Conservation (phyloP, 2,329 filamentous ascomycete genomes). For the Fusarium secorum region DNA sequence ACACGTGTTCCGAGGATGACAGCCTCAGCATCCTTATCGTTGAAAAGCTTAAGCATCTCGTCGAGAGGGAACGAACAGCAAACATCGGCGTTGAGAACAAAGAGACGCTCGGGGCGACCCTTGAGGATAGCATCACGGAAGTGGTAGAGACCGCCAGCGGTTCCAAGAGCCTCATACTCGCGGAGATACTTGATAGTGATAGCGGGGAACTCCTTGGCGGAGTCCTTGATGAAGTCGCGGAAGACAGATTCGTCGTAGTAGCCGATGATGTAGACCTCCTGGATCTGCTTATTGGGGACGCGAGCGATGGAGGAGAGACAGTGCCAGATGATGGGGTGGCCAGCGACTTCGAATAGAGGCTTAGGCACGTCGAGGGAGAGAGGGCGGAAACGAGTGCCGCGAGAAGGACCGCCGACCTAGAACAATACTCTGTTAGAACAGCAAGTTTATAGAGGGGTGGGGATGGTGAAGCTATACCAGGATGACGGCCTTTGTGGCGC, state of each 20-base stretch:
- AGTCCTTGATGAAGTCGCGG: conserved; percentile 97
- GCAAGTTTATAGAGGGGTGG: neutral
- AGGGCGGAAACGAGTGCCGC: conserved; percentile 94
- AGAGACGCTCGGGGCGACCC: conserved; percentile 91
- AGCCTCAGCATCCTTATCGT: conserved; percentile 94
- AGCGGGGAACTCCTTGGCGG: conserved; percentile 82
- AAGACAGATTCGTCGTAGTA: conserved; percentile 99
- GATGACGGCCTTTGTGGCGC: conserved; percentile 91
- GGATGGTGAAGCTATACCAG: conserved; percentile 65
- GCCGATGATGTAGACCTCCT: conserved; percentile 96
- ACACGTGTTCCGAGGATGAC: conserved; percentile 95
- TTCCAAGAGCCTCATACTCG: conserved; percentile 96
- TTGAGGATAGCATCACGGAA: conserved; percentile 99
- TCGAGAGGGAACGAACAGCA: conserved; percentile 97
- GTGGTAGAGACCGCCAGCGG: conserved; percentile 96
- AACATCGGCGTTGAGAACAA: conserved; percentile 97
- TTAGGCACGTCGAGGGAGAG: conserved; percentile 96
- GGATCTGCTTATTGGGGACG: conserved; percentile 79
- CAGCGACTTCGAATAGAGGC: conserved; percentile 98
- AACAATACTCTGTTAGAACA: conserved; percentile 40
- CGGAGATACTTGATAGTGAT: conserved; percentile 91
- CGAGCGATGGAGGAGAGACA: conserved; percentile 91
- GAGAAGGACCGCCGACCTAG: conserved; percentile 92
- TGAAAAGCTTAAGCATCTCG: conserved; percentile 94
- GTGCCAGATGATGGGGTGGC: conserved; percentile 98